Evolutionary conservation across 176 grass and related monocot species (phyloP).

Genomic region (Areca catechu): DNA sequence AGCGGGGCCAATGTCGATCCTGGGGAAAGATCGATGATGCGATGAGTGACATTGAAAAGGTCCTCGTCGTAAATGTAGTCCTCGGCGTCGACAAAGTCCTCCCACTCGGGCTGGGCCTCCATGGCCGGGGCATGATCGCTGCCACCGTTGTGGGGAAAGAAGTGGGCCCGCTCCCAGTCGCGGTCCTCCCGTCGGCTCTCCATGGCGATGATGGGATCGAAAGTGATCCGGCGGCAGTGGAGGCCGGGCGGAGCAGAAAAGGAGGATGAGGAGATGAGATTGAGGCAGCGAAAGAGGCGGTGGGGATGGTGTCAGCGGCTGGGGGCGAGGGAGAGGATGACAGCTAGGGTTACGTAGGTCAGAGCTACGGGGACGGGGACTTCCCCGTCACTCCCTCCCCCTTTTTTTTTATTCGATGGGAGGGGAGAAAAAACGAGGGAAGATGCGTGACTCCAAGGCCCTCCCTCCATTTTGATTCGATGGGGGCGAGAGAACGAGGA

Average conservation of each 20-base stretch:
- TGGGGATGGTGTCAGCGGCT: constrained; percentile 27
- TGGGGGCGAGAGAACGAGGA: no score
- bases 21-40: constrained; percentile 64
- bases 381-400: background rate
- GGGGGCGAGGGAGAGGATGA: constrained; percentile 34
- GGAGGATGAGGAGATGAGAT: constrained; percentile 39
- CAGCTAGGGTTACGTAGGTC: constrained; percentile 1
- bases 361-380: background rate
- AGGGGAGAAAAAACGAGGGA: no score
- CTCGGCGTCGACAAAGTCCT: constrained; percentile 32
- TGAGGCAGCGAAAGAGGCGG: constrained; percentile 75
- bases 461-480: background rate
- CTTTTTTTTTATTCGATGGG: no score
- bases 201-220: constrained; percentile 79
- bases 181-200: constrained; percentile 71
- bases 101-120: constrained; percentile 64
- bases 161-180: constrained; percentile 63
- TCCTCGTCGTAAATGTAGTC: constrained; percentile 62
- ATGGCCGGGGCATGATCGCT: constrained; percentile 58
- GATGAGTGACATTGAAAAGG: constrained; percentile 63
- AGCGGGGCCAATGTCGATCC: constrained; percentile 55
- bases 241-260: background rate
- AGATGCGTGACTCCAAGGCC: no score
- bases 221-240: constrained; percentile 34
- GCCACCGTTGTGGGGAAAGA: constrained; percentile 3